A percentile compares a stretch with the other conserved stretches of the same genome.
Evolutionary conservation across 805 yeast genomes (phyloP).

Genomic region (Debaryomyces hansenii): DNA sequence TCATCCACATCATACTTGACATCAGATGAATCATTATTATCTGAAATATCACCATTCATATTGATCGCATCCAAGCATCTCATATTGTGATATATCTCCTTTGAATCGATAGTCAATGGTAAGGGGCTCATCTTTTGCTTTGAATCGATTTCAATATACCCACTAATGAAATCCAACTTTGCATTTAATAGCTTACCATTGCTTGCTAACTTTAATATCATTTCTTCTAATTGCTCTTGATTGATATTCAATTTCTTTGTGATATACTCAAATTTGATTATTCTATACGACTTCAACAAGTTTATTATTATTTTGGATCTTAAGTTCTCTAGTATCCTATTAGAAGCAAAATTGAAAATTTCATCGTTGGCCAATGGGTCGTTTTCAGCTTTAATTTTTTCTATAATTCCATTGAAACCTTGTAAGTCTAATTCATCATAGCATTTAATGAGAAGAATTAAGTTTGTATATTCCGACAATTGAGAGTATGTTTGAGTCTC

Average conservation of each 20-base stretch:
- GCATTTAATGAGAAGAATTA: constrained; percentile 27
- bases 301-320: constrained; percentile 30
- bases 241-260: constrained; percentile 16
- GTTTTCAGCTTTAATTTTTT: constrained; percentile 12
- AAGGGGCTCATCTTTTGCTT: constrained; percentile 7
- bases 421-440: constrained; percentile 30
- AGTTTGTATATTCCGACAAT: constrained; percentile 26
- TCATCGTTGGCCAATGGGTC: constrained; percentile 30
- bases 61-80: constrained; percentile 16
- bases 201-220: constrained; percentile 27
- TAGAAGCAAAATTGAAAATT: constrained; percentile 27
- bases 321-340: constrained; percentile 27
- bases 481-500: constrained; percentile 58
- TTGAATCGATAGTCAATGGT: constrained; percentile 19
- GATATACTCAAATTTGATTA: constrained; percentile 28
- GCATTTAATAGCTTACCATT: constrained; percentile 27
- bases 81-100: constrained; percentile 23
- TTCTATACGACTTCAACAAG: constrained; percentile 29
- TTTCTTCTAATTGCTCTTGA: constrained; percentile 24
- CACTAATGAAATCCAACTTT: constrained; percentile 29
- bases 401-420: constrained; percentile 14
- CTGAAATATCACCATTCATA: neutral
- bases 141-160: constrained; percentile 14
- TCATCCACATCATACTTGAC: constrained; percentile 4
- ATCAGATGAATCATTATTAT: neutral